Conservation (phyloP, 805 yeast genomes). For the Sungouiozyma ichnusensis region DNA sequence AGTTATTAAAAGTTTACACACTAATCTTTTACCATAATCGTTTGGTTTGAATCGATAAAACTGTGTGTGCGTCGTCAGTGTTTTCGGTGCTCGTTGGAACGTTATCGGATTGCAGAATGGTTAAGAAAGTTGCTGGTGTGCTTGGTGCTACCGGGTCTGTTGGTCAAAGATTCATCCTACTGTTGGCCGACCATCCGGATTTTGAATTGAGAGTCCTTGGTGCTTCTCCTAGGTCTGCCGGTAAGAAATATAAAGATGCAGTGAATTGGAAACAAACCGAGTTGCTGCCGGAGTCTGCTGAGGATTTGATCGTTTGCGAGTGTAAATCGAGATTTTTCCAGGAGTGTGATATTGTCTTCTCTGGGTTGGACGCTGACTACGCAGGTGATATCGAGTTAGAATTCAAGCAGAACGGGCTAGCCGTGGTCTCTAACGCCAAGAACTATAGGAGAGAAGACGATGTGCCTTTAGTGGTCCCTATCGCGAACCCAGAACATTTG, state of each 20-base stretch:
- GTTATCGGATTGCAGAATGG: no score
- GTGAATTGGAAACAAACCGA: conserved; percentile 91
- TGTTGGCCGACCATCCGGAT: conserved; percentile 80
- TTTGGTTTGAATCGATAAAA: no score
- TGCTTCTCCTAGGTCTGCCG: conserved; percentile 91
- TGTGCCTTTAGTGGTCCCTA: conserved; percentile 92
- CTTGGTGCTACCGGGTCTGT: conserved; percentile 97
- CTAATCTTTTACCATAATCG: no score
- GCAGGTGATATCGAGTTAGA: conserved; percentile 90
- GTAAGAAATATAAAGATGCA: conserved; percentile 75
- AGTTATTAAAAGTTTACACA: no score
- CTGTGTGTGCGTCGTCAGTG: no score
- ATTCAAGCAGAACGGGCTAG: conserved; percentile 70
- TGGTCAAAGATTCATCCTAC: conserved; percentile 87
- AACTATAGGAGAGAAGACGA: conserved; percentile 81
- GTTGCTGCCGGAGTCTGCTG: conserved; percentile 60
- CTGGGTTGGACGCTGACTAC: conserved; percentile 85
- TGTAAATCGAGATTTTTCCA: conserved; percentile 69
- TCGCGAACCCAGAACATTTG: conserved; percentile 86
- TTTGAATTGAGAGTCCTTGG: conserved; percentile 80
- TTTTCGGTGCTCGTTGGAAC: no score
- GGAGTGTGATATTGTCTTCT: conserved; percentile 88
- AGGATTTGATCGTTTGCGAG: conserved; percentile 56
- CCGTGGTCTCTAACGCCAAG: conserved; percentile 88
- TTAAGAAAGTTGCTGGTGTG: conserved; percentile 57